phyloP scores from a whole-genome alignment of 1,284 basidiomycete species.

The Wolfiporia cocos region DNA sequence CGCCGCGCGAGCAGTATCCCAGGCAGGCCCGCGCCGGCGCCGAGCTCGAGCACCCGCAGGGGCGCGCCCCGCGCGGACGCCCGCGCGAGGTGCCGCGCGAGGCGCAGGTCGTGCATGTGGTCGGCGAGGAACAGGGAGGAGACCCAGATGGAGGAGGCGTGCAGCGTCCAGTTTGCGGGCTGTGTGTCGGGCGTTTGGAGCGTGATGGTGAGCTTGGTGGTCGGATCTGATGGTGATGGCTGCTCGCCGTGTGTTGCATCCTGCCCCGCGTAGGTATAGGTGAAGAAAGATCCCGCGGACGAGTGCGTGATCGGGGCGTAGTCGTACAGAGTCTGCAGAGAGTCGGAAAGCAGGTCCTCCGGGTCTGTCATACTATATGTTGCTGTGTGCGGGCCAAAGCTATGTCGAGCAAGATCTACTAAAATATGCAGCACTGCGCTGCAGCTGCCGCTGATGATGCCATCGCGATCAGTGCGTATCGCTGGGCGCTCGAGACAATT shows the following conservation, averaged over 20 bases:
- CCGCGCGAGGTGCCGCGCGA: constrained; percentile 24
- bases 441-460: too few species aligned
- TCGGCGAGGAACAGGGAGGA: constrained; percentile 61
- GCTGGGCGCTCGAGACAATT: too few species aligned
- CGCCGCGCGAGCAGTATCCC: constrained; percentile 55
- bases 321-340: constrained; percentile 55
- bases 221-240: neutral
- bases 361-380: constrained; percentile 35
- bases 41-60: constrained; percentile 58
- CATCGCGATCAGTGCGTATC: too few species aligned
- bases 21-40: constrained; percentile 68
- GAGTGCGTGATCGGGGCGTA: constrained; percentile 54
- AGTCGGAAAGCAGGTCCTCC: constrained; percentile 60
- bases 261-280: constrained; percentile 13
- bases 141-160: constrained; percentile 71
- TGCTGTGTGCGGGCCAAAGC: too few species aligned
- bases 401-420: too few species aligned
- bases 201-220: constrained; percentile 15
- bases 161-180: constrained; percentile 63
- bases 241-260: constrained; percentile 1
- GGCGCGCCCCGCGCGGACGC: constrained; percentile 9
- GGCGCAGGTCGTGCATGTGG: constrained; percentile 41
- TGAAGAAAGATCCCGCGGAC: constrained; percentile 39
- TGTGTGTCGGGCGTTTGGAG: constrained; percentile 59
- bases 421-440: too few species aligned